Evolutionary conservation across 2,329 filamentous ascomycete genomes (phyloP).

Genomic region (Alternaria gansuensis): DNA sequence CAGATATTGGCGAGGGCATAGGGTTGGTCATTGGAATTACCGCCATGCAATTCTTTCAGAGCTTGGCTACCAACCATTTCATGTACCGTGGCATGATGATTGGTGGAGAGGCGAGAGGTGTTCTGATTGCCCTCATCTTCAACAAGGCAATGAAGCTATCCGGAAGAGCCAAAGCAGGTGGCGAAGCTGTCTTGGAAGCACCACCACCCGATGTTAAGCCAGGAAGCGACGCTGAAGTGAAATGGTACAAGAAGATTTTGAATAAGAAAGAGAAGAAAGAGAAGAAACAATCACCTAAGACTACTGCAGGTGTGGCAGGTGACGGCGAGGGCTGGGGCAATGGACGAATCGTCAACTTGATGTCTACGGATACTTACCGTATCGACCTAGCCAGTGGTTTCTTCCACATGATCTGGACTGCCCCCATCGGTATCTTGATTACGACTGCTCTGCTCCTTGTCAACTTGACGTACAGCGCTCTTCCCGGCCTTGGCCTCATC

Average conservation of each 20-base stretch:
- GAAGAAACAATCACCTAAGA: constrained; percentile 53
- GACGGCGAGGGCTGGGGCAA: constrained; percentile 90
- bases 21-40: constrained; percentile 87
- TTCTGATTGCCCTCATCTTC: constrained; percentile 86
- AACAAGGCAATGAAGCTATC: constrained; percentile 93
- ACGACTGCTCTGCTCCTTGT: constrained; percentile 82
- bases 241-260: constrained; percentile 60
- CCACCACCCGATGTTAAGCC: constrained; percentile 57
- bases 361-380: constrained; percentile 95
- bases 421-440: constrained; percentile 79
- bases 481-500: constrained; percentile 86
- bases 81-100: constrained; percentile 92
- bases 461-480: constrained; percentile 88
- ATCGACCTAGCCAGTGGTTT: constrained; percentile 87
- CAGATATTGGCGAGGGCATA: constrained; percentile 77
- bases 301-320: constrained; percentile 63
- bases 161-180: constrained; percentile 85
- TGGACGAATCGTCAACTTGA: constrained; percentile 88
- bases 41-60: constrained; percentile 83
- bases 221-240: constrained; percentile 61
- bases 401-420: constrained; percentile 91
- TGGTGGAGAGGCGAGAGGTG: constrained; percentile 81
- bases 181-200: constrained; percentile 58
- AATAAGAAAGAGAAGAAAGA: constrained; percentile 54
- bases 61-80: constrained; percentile 85